Conservation (phyloP, 176 grass and related monocot genomes). For the Phragmites australis region DNA sequence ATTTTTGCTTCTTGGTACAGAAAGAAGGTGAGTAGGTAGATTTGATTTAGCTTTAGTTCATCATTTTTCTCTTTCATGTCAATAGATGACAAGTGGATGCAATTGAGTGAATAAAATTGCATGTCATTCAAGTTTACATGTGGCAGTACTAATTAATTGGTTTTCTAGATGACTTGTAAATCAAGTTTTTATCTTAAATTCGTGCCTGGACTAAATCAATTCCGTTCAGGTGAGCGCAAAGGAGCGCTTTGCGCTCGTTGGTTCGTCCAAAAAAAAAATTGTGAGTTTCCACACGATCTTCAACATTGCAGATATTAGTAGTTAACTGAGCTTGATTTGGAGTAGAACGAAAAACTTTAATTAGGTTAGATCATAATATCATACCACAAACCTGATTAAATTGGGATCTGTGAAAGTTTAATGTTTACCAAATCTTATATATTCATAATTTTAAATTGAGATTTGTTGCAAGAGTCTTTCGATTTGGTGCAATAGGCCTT, state of each 20-base stretch:
- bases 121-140: not conserved
- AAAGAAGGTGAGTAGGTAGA: not conserved
- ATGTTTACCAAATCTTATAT: not conserved
- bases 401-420: not conserved
- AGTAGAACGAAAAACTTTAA: not conserved
- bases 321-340: not conserved
- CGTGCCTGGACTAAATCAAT: no score
- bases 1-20: not conserved
- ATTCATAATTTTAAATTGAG: not conserved
- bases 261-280: no score
- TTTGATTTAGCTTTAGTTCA: slow-evolving; percentile 24
- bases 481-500: not conserved
- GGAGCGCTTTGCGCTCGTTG: no score
- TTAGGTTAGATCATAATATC: not conserved
- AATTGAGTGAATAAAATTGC: slow-evolving; percentile 9
- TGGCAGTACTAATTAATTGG: no score
- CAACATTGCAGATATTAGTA: not conserved
- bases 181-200: no score
- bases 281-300: not conserved
- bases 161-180: no score
- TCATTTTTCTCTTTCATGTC: not conserved
- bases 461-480: not conserved
- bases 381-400: not conserved
- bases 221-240: no score
- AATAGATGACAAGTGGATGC: not conserved